Evolutionary conservation across 2,329 filamentous ascomycete species (phyloP).

Genomic region (Arthrobotrys iridis): DNA sequence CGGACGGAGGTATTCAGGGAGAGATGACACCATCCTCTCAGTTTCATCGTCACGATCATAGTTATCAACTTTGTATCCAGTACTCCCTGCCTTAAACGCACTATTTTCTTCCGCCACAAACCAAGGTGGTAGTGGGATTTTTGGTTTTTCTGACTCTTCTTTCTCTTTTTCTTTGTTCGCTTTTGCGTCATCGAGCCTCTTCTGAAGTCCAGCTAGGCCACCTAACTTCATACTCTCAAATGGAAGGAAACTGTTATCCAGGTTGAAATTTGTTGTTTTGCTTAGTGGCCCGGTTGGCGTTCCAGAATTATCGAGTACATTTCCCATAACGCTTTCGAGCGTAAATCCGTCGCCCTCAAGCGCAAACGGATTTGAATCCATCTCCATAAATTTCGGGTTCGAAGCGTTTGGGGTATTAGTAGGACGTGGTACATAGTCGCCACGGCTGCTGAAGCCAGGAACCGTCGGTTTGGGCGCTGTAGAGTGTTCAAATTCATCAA

Average conservation of each 20-base stretch:
- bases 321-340: slow-evolving; percentile 12
- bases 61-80: slow-evolving; percentile 31
- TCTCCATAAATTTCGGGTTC: neutral
- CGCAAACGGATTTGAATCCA: slow-evolving; percentile 30
- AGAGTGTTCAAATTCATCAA: slow-evolving; percentile 4
- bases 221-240: slow-evolving; percentile 58
- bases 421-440: too few species aligned
- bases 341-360: slow-evolving; percentile 42
- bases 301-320: slow-evolving; percentile 57
- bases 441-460: neutral
- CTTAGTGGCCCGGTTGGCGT: slow-evolving; percentile 61
- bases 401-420: neutral
- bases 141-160: slow-evolving; percentile 70
- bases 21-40: neutral
- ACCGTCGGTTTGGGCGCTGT: neutral
- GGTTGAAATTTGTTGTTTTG: slow-evolving; percentile 64
- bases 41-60: slow-evolving; percentile 46
- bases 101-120: slow-evolving; percentile 36
- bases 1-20: slow-evolving; percentile 37
- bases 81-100: slow-evolving; percentile 23
- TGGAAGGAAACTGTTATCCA: slow-evolving; percentile 69
- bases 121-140: slow-evolving; percentile 59
- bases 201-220: slow-evolving; percentile 49
- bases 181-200: slow-evolving; percentile 58
- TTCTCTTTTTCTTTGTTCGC: slow-evolving; percentile 62